Base-by-base conservation (phyloP, 2,329 filamentous ascomycete genomes). In the Sporothrix sp. region DNA sequence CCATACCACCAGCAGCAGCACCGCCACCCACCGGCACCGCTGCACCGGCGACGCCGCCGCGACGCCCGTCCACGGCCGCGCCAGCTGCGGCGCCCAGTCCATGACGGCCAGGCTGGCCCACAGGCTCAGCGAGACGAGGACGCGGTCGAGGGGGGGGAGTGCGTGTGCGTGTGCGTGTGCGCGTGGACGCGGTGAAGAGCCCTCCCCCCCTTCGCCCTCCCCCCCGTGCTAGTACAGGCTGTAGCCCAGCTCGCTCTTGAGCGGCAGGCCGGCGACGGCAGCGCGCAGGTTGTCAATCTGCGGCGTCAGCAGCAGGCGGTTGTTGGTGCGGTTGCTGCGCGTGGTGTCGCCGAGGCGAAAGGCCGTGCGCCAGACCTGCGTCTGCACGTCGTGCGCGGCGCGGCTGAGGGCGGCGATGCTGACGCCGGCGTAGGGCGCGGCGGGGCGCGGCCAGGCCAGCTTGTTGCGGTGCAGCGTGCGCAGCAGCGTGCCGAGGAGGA, bases 211-310 rank as follows among this genome's bases (percentile, higher is more conserved):
- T 14, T 45, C 43, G 35, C 23, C 25, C 7, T 45, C 43, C 35
- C 43, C 28, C 43, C 43, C 43, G n/a, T n/a, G 16, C 57, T 46
- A 61, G 50, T 61, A 61, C 18, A 60, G 51, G 16, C 51, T 53
- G 45, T 61, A 64, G 13, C 63, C 63, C 16, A 60, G 51, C n/a
- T 51, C 54, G 38, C 61, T 62, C 53, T 62, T 60, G 51, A 65
- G 50, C 11, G 58, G 56, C 53, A 66, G 27, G 18, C 62, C 63
- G 9, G 54, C 42, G 7, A 65, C 33, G 43, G 53, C 42, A 55
- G 40, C 44, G 25, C 60, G 27, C 50, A 60, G 48, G 54, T 32
- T 38, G 46, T 52, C 55, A 2, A 58, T 36, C 37, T 53, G 42
- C 1, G 54, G 55, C 11, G 50, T 52, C n/a, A 62, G 53, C 36